Base-by-base conservation (phyloP, 805 yeast genomes). In the Candida maltosa region DNA sequence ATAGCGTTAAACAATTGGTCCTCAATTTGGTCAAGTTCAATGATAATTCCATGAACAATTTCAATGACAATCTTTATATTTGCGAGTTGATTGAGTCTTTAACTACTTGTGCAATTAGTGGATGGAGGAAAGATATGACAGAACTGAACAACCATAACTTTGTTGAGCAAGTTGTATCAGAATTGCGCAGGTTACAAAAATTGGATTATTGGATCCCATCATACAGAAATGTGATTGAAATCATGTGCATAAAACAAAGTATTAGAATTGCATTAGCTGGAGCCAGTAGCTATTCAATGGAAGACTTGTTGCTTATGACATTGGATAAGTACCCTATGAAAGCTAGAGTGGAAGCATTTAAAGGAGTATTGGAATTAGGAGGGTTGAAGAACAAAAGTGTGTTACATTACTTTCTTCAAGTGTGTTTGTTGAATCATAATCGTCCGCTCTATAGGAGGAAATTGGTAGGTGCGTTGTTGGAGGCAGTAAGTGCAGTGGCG, bases 121-220 rank as follows among this genome's bases (percentile, higher is more conserved):
- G 35, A 4, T 41, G 38, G 33, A 12, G 4, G 5, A 11, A 21
- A 17, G 23, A n/a, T 3, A 16, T 4, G 27, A 31, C 15, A 21
- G 30, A 30, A 29, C n/a, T 28, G 39, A 28, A 23, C 4, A 41
- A 31, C 17, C 32, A 39, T 6, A 43, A 45, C 26, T 61, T 64
- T 29, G 40, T 51, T 7, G 42, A 42, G 8, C 50, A 44, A n/a
- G 70, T 60, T 4, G 34, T 80, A 6, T 69, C 72, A 5, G 97
- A 89, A 51, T 65, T 93, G 30, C 77, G 80, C 37, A 71, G 97
- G 39, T 73, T 80, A 40, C 77, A 79, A 45, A 78, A 88, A 42
- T 70, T 93, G 61, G 97, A 91, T 50, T 79, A 75, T 28, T 87
- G 94, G 94, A 69, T 83, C 6, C 91, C 96, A 1, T 81, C 95